Percentiles rank a stretch among this genome's conserved stretches.
Evolutionary conservation across 495 filamentous ascomycete species (phyloP).

Genomic region (Penicillium odoratum): DNA sequence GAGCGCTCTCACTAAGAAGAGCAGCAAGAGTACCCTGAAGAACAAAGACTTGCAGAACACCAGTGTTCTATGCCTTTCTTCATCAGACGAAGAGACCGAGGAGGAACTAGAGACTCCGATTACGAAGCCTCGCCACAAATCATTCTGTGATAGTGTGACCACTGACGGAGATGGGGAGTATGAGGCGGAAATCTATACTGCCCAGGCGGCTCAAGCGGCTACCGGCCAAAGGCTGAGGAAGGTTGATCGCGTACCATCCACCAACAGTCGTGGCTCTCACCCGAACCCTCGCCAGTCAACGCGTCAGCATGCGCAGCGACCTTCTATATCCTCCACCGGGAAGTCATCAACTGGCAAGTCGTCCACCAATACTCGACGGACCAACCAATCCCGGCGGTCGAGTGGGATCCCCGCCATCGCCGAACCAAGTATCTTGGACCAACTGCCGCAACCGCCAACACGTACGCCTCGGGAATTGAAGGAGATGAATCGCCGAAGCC

Average conservation of each 20-base stretch:
- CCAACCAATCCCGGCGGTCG: conserved; percentile 33
- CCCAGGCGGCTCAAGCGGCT: conserved; percentile 37
- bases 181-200: conserved; percentile 45
- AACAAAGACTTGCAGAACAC: conserved; percentile 49
- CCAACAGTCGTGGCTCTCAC: conserved; percentile 33
- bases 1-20: conserved; percentile 38
- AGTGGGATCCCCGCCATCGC: conserved; percentile 37
- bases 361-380: conserved; percentile 23
- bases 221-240: conserved; percentile 28
- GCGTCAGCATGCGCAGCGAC: conserved; percentile 22
- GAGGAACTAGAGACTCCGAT: conserved; percentile 26
- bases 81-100: conserved; percentile 55
- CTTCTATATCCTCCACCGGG: conserved; percentile 29
- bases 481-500: conserved; percentile 51
- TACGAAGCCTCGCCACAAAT: conserved; percentile 15
- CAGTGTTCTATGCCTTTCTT: conserved; percentile 58
- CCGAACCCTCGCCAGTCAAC: conserved; percentile 15
- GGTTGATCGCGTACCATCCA: conserved; percentile 32
- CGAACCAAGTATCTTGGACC: conserved; percentile 33
- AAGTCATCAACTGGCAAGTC: conserved; percentile 30
- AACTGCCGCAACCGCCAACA: conserved; percentile 22
- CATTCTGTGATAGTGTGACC: conserved; percentile 37
- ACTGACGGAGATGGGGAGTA: conserved; percentile 42
- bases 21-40: conserved; percentile 45
- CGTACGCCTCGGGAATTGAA: conserved; percentile 26